Evolutionary conservation across 371 early-diverging fungal species (phyloP), one percentile per base, ranked within the genome.

Genomic region (Coemansia sp.): DNA sequence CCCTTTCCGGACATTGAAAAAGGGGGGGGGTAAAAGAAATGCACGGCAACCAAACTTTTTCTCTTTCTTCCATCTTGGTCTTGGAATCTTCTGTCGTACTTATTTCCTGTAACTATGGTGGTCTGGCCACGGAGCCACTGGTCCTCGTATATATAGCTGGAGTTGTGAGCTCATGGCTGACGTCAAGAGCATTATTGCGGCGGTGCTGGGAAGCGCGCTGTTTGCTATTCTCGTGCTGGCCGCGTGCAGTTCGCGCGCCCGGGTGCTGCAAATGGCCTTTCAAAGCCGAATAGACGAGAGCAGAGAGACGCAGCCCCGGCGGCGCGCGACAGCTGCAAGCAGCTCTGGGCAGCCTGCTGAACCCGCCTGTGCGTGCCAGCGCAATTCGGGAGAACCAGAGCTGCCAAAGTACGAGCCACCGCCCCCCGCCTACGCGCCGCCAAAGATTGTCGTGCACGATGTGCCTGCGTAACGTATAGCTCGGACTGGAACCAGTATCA

Each of bases 351-450:
- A 36, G 20, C 36, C 53, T 8, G 20, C 33, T 14, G 16, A 16
- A 16, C 26, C 53, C 10, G 43, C 61, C 34, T 16, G 35, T 9
- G 6, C 26, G 6, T 16, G 35, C 5, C 41, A 5, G 8, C 60
- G 42, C n/a, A 4, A 31, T 12, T 33, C 48, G 6, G 12, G 10
- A 14, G 63, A 49, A 33, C 14, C 38, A 7, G 50, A 5, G 33
- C 51, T 59, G 40, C 59, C 59, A 30, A 31, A 40, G 34, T 70
- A 70, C 43, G 70, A 70, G 55, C 68, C 70, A 10, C 70, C 70
- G 6, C 70, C 70, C 34, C 70, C 70, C 10, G 70, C 62, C 2
- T 70, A 70, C 39, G 35, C 58, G 30, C 59, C 59, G n/a, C 40
- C 59, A 59, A 59, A 59, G 20, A 12, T 40, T 11, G 33, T 31